Percentiles rank a stretch among this genome's conserved stretches.
These are phyloP conservation scores for Salix purpurea DNA, from an alignment of 345 rosid genomes.

Conservation along the genomic window DNA sequence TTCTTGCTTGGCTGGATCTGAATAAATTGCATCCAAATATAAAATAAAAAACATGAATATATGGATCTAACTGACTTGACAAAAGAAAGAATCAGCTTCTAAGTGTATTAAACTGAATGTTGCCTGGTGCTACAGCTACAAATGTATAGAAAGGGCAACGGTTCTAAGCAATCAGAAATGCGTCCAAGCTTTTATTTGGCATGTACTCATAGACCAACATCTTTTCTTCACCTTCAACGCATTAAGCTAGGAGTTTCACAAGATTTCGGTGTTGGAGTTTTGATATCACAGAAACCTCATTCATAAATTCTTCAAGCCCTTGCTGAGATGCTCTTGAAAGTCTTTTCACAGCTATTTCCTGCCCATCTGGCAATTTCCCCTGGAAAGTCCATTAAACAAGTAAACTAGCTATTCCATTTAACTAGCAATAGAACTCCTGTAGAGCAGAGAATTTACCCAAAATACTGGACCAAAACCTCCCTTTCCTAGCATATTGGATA, in stretches of 20 bases:
- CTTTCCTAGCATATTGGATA: constrained; percentile 29
- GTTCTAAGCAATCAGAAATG: constrained; percentile 26
- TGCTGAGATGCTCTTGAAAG: constrained; percentile 25
- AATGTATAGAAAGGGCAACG: not conserved
- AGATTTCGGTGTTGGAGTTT: constrained; percentile 40
- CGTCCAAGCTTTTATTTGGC: constrained; percentile 36
- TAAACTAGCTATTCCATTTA: not conserved
- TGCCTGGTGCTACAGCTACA: no score
- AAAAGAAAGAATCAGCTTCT: not conserved
- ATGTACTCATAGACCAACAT: constrained; percentile 35
- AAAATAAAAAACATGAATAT: not conserved
- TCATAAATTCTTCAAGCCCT: constrained; percentile 36
- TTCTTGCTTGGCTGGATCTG: constrained; percentile 5
- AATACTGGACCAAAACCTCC: constrained; percentile 46
- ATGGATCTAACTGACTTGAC: not conserved
- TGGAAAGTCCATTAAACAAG: not conserved
- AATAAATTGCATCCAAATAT: not conserved
- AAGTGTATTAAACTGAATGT: no score
- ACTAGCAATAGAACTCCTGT: no score
- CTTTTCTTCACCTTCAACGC: constrained; percentile 31
- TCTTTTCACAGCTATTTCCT: constrained; percentile 40
- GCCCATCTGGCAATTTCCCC: constrained; percentile 25
- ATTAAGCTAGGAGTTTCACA: constrained; percentile 33
- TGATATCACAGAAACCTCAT: constrained; percentile 34
- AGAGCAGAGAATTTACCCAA: constrained; percentile 21